Evolutionary conservation across 192 early-diverging fungal genomes (phyloP).

Genomic region (Gaertneriomyces semiglobifer): DNA sequence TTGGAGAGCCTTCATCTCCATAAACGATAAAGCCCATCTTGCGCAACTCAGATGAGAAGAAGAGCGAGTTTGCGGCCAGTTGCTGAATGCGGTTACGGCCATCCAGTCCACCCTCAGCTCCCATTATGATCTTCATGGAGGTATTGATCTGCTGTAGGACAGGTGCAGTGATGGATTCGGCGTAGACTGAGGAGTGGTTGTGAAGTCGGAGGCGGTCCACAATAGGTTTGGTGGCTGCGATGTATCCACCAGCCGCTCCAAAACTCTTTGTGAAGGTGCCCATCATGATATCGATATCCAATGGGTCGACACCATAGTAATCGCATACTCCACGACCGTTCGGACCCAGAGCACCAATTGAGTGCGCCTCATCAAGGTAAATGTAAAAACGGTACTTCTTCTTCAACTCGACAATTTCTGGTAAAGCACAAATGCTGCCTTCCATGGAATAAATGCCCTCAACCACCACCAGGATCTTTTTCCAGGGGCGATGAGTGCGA

Average conservation of each 20-base stretch:
- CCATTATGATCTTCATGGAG: constrained; percentile 88
- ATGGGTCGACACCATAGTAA: constrained; percentile 87
- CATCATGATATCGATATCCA: constrained; percentile 91
- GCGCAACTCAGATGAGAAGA: constrained; percentile 73
- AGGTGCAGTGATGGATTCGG: constrained; percentile 81
- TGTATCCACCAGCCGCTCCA: constrained; percentile 95
- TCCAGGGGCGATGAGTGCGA: constrained; percentile 96
- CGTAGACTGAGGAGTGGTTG: constrained; percentile 83
- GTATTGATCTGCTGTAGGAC: constrained; percentile 88
- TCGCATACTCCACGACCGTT: constrained; percentile 95
- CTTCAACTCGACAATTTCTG: constrained; percentile 83
- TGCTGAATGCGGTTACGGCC: constrained; percentile 76
- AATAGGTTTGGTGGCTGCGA: constrained; percentile 66
- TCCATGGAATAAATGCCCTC: constrained; percentile 99
- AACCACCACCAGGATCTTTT: constrained; percentile 95
- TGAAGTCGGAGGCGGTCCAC: constrained; percentile 77
- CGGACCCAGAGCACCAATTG: constrained; percentile 90
- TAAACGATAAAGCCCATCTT: constrained; percentile 94
- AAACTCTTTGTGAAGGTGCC: constrained; percentile 98
- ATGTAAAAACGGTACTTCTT: constrained; percentile 89
- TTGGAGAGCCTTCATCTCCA: constrained; percentile 81
- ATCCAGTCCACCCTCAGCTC: constrained; percentile 83
- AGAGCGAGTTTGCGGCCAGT: constrained; percentile 83
- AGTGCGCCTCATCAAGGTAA: constrained; percentile 97
- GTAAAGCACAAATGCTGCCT: constrained; percentile 84